Conservation (phyloP, 306 rosid species). For the Prunus mume region DNA sequence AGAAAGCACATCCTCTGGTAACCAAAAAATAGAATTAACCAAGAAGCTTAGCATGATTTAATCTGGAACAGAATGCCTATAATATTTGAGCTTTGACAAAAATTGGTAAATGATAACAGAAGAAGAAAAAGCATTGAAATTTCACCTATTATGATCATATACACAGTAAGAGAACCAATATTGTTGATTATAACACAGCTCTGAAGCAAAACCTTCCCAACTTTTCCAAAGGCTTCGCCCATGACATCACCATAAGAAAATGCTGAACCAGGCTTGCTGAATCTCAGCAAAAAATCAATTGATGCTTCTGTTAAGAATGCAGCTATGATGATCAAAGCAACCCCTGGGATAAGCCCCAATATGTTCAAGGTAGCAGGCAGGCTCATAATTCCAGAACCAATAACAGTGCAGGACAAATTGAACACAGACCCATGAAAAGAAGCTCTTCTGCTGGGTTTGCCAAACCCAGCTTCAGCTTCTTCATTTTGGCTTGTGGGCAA, state of each 20-base stretch:
- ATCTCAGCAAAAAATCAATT: constrained; percentile 33
- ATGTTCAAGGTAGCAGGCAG: constrained; percentile 37
- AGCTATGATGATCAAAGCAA: constrained; percentile 20
- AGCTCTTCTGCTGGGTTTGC: constrained; percentile 23
- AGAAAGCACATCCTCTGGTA: constrained; percentile 33
- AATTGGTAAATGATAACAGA: not conserved
- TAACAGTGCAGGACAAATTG: constrained; percentile 31
- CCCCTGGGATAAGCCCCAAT: constrained; percentile 32
- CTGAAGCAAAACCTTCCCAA: constrained; percentile 31
- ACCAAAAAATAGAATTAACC: not conserved
- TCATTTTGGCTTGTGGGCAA: constrained; percentile 17
- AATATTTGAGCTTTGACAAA: not conserved
- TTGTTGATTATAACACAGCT: constrained; percentile 32
- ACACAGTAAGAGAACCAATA: constrained; percentile 34
- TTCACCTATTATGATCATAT: constrained; percentile 44
- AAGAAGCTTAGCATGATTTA: not conserved
- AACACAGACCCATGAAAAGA: constrained; percentile 39
- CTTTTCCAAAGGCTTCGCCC: constrained; percentile 38
- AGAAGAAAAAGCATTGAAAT: not conserved
- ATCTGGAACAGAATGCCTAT: not conserved
- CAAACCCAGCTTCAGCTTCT: constrained; percentile 3
- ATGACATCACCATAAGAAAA: constrained; percentile 35
- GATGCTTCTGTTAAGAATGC: constrained; percentile 41
- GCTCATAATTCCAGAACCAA: constrained; percentile 42
- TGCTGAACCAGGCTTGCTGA: constrained; percentile 21